Evolutionary conservation across 768 basidiomycete genomes (phyloP), one percentile per base, ranked within the genome.

Genomic region (Phylloporus arenicola): DNA sequence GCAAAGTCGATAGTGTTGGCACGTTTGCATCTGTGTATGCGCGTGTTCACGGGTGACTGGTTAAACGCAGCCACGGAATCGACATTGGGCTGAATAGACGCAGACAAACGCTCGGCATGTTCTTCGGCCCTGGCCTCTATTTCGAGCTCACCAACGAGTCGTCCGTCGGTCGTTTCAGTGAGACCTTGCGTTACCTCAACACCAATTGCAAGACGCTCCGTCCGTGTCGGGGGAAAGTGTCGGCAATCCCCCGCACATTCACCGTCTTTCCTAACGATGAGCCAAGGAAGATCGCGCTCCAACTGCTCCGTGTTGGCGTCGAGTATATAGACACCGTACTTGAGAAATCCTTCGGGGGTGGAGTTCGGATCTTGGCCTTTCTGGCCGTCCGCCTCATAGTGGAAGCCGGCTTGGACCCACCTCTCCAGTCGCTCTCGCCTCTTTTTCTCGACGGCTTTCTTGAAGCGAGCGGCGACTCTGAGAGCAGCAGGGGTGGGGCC

Each of bases 1-100:
- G 88, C 83, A 66, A 93, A 92, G 64, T 90, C 81, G 62, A 91
- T 78, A 27, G 84, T 86, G 63, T 87, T 86, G 4, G 70, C 70
- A 31, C 54, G 52, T 57, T 61, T 62, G 45, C 64, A 65, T 42
- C 64, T 56, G 19, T 65, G 64, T 35, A 64, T 52, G 12, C 56
- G 58, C 10, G 54, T 43, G 29, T 51, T 60, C 40, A 47, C 20
- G 20, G 50, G 38, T 4, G 57, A 19, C 9, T 9, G 40, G 25
- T 42, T 48, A 12, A 31, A 33, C 8, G 45, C 38, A 16, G 38
- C 10, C 22, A 40, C 41, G 6, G 41, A 37, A 43, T 51, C 30
- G 12, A 24, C 9, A 22, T 43, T 40, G 13, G 40, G 24, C 6
- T 29, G 49, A 13, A 19, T 31, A 17, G 34, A 19, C 14, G 25